phyloP scores from a whole-genome alignment of 306 rosid genomes.

The Fagus sylvatica region DNA sequence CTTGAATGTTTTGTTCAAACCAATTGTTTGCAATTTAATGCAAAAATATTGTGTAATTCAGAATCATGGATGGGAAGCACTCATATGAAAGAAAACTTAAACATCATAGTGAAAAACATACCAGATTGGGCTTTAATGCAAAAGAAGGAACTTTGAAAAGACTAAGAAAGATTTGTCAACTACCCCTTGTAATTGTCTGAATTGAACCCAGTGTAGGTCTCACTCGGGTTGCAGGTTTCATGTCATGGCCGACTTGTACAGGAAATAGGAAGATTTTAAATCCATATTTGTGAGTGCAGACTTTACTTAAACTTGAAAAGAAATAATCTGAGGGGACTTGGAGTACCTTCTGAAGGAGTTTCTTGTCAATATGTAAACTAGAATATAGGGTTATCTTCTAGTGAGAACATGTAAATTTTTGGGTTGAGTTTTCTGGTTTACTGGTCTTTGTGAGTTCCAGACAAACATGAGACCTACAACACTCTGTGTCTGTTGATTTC shows the following conservation, averaged over 20 bases:
- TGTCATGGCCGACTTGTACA: neutral
- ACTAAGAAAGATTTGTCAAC: neutral
- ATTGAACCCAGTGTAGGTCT: neutral
- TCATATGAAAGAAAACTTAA: neutral
- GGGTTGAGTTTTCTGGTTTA: neutral
- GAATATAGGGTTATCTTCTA: neutral
- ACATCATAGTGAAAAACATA: slow-evolving; percentile 4
- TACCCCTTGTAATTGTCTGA: neutral
- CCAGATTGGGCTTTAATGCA: neutral
- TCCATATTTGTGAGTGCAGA: neutral
- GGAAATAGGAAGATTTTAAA: neutral
- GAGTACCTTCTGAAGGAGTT: neutral
- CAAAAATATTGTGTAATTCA: neutral
- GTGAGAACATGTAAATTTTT: neutral
- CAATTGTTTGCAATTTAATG: neutral
- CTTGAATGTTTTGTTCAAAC: neutral
- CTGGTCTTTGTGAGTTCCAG: neutral
- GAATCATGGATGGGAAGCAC: neutral
- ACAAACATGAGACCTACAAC: neutral
- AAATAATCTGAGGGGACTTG: neutral
- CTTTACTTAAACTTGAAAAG: neutral
- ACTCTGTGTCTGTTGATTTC: slow-evolving; percentile 2
- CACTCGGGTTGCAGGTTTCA: neutral
- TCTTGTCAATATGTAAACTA: neutral
- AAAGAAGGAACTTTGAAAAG: neutral